Evolutionary conservation across 2,329 filamentous ascomycete species (phyloP).

Genomic region (Bisporella sp.): DNA sequence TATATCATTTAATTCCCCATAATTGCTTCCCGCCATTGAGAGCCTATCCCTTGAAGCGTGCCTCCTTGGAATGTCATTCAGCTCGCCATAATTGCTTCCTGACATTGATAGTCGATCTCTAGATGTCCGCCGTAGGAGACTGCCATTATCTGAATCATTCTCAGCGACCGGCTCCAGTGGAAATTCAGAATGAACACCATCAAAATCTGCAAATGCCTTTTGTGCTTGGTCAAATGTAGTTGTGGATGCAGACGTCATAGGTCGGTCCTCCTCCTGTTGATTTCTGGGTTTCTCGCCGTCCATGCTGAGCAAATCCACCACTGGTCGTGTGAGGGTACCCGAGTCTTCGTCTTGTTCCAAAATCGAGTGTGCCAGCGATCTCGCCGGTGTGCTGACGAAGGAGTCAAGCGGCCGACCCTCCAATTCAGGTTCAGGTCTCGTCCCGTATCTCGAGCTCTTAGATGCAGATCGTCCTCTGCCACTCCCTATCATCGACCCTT

Average conservation of each 20-base stretch:
- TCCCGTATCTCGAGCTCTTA: slow-evolving; percentile 35
- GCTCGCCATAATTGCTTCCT: slow-evolving; percentile 7
- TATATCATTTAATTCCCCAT: slow-evolving; percentile 5
- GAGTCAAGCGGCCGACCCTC: slow-evolving; percentile 27
- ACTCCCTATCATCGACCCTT: slow-evolving; percentile 42
- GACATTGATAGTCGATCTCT: neutral
- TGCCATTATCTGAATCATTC: neutral
- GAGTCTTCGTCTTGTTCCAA: slow-evolving; percentile 23
- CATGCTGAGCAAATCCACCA: slow-evolving; percentile 13
- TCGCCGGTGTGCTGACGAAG: slow-evolving; percentile 20
- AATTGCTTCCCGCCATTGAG: slow-evolving; percentile 3
- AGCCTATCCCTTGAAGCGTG: slow-evolving; percentile 1
- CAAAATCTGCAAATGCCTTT: slow-evolving; percentile 70
- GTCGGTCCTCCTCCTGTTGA: slow-evolving; percentile 12
- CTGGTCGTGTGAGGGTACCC: slow-evolving; percentile 17
- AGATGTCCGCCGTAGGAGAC: slow-evolving; percentile 4
- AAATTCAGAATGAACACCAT: slow-evolving; percentile 63
- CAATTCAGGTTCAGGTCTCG: slow-evolving; percentile 26
- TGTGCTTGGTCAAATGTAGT: slow-evolving; percentile 57
- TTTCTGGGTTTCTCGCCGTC: neutral
- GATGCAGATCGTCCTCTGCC: slow-evolving; percentile 49
- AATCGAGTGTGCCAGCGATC: slow-evolving; percentile 16
- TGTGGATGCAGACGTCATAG: slow-evolving; percentile 20
- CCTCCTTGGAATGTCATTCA: slow-evolving; percentile 6
- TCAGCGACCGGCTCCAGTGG: slow-evolving; percentile 9